phyloP scores from a whole-genome alignment of 2,329 filamentous ascomycete species.

The Penicillium sp. region DNA sequence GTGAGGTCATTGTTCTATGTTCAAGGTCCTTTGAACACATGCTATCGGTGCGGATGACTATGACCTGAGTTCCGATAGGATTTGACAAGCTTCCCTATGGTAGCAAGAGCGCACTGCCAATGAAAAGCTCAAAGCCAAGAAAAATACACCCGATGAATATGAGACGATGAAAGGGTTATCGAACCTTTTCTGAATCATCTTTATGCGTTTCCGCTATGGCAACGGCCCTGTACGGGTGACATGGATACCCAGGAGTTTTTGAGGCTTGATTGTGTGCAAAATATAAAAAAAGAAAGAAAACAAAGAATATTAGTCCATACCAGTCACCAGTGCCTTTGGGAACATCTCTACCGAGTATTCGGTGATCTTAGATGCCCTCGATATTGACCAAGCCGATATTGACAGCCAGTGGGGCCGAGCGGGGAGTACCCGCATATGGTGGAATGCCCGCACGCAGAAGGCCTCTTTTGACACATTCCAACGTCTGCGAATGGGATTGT shows the following conservation, averaged over 20 bases:
- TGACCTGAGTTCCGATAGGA: no score
- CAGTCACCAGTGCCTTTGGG: no score
- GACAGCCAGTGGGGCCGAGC: neutral
- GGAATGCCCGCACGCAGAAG: slow-evolving; percentile 1
- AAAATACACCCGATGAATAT: neutral
- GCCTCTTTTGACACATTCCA: neutral
- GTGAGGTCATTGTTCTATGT: neutral
- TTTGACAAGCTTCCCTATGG: no score
- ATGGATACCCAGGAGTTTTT: slow-evolving; percentile 26
- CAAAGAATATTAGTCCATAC: neutral
- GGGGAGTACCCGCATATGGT: neutral
- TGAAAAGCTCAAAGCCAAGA: neutral
- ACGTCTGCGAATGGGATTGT: neutral
- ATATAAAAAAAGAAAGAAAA: slow-evolving; percentile 1
- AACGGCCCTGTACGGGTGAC: slow-evolving; percentile 8
- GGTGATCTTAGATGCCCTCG: no score
- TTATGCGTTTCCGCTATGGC: neutral
- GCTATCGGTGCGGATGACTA: no score
- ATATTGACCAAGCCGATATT: no score
- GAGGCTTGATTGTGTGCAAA: slow-evolving; percentile 1
- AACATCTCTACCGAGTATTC: no score
- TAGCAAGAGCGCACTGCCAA: neutral
- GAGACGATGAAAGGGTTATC: neutral
- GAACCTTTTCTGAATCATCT: slow-evolving; percentile 1
- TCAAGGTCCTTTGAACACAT: neutral